Evolutionary conservation across 768 basidiomycete genomes (phyloP).

Genomic region (Boletales sp.): DNA sequence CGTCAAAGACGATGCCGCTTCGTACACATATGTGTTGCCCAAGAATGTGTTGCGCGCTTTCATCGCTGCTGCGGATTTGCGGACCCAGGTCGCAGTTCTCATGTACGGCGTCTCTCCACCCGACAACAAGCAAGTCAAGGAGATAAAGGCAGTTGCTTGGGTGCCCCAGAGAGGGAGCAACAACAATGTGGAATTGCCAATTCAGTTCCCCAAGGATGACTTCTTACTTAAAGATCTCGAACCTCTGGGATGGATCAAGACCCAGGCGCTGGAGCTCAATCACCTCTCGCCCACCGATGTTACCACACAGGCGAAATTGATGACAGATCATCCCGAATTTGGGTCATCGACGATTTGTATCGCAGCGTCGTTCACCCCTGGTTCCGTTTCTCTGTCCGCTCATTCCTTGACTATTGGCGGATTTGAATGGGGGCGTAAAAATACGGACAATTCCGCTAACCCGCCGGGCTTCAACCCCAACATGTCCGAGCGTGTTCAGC

Average conservation of each 20-base stretch:
- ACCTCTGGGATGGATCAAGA: conserved; percentile 95
- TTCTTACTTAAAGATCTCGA: conserved; percentile 94
- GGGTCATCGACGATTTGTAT: conserved; percentile 91
- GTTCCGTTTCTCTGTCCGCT: conserved; percentile 92
- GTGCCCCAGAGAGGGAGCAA: conserved; percentile 97
- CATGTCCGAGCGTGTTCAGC: conserved; percentile 94
- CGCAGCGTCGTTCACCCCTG: conserved; percentile 95
- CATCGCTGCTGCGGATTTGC: conserved; percentile 87
- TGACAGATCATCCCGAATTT: conserved; percentile 96
- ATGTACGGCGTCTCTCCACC: conserved; percentile 90
- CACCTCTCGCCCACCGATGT: conserved; percentile 93
- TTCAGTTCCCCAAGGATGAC: conserved; percentile 89
- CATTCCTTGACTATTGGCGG: conserved; percentile 88
- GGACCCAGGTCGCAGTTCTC: conserved; percentile 94
- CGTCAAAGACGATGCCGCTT: conserved; percentile 95
- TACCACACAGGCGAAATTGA: conserved; percentile 91
- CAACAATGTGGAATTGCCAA: conserved; percentile 88
- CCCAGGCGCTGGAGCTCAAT: conserved; percentile 87
- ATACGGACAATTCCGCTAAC: conserved; percentile 78
- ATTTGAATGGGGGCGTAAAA: conserved; percentile 98
- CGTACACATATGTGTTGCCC: conserved; percentile 92
- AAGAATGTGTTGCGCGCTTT: conserved; percentile 96
- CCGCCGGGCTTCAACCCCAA: conserved; percentile 96
- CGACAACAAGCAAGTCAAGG: conserved; percentile 98
- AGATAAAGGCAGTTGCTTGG: conserved; percentile 97